Base-by-base conservation (phyloP, 2,329 filamentous ascomycete species). In the Exutisphaerella laricina region DNA sequence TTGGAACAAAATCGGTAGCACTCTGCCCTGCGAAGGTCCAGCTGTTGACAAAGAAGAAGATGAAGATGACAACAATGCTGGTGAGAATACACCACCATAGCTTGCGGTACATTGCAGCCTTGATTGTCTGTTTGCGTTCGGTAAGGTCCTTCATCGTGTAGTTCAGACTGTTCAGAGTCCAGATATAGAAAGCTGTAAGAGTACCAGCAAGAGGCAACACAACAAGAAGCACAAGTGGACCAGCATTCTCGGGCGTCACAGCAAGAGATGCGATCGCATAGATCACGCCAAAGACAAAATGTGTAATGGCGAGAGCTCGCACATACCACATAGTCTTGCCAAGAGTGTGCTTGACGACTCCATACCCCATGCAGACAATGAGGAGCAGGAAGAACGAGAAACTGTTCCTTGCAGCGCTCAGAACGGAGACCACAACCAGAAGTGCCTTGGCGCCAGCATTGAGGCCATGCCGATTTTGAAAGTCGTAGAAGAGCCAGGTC, bases 401-500 rank as follows among this genome's bases (percentile, higher is more conserved):
- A 0, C 90, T 96, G 67, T 97, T 98, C 51, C 92, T 79, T 43
- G 83, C 89, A 4, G 92, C 92, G 62, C 95, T 97, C 32, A 98
- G 75, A 17, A 97, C 75, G 26, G 88, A 88, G n/a, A 96, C 90
- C 17, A 96, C 70, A 13, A 96, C 80, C 68, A 98, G 84, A 43
- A 97, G 74, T 4, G 84, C 84, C 64, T 94, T 95, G 44, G 88
- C 81, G 32, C 86, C 82, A 2, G 84, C 65, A 60, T 88, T 95
- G 40, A 87, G 80, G 29, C 92, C 92, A 60, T 95, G 80, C 28
- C 84, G 79, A 65, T 98, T 98, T 62, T 94, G 80, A 64, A 86
- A 97, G 68, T 98, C 92, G 65, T 97, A 98, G 70, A 94, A 98
- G 31, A 88, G 88, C 92, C 92, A 98, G 2, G 92, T 98, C 79